Base-by-base conservation (phyloP, 2,329 filamentous ascomycete genomes). In the Ophiosphaerella korrae region DNA sequence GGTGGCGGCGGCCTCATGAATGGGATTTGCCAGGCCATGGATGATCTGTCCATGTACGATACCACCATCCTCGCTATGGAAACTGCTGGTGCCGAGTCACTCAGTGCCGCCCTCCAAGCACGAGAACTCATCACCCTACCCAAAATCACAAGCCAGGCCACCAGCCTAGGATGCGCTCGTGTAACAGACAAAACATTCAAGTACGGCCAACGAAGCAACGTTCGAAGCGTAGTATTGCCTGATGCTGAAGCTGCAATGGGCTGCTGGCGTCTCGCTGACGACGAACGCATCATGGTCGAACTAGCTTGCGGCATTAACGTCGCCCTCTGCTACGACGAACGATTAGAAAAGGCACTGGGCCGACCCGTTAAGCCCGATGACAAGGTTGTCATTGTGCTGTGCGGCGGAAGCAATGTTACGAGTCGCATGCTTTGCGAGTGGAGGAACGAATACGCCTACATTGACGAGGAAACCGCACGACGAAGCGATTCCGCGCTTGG, bases 331-430 rank as follows among this genome's bases (percentile, higher is more conserved):
- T 91, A 90, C 64, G 83, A 83, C 35, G 85, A 82, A 0, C 73
- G 82, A 35, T 68, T 95, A 64, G 81, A 86, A 65, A 78, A 80
- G 60, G 75, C 70, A 2, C 60, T 84, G 8, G 75, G 92, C 0
- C 84, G 87, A 29, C 81, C 82, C 31, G 81, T 90, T 56, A 86
- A 82, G 74, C 77, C 79, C 0, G 76, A 82, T 50, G 88, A 85
- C 69, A 90, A 89, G 58, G 83, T 97, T 5, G 91, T 97, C 1
- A 78, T 97, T 45, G 80, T 96, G 21, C 85, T 97, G 6, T 97
- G 93, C 67, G 93, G 93, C 1, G 82, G 80, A 12, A 80, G 75
- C 43, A 80, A 80, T 62, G 75, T 84, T 29, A 80, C 74, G 1
- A 72, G 79, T 3, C 76, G 79, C 42, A 81, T 81, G 75, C 66